Percentiles rank a stretch among this genome's conserved stretches.
Evolutionary conservation across 805 yeast genomes (phyloP).

Genomic region (Yamadazyma sp.): DNA sequence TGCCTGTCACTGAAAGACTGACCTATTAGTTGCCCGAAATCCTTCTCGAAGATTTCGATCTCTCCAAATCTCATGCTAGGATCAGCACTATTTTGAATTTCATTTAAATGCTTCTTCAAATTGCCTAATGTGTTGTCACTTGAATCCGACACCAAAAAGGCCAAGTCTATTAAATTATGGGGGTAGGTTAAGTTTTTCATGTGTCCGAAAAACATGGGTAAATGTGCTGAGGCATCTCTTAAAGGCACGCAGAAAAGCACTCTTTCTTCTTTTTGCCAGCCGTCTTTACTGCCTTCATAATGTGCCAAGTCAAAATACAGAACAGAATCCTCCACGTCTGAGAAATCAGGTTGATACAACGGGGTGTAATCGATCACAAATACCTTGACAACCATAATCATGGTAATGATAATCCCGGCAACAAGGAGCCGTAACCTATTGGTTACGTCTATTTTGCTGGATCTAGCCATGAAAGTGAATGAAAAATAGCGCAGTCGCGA

Average conservation of each 20-base stretch:
- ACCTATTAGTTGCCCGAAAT: constrained; percentile 90
- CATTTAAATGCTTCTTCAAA: constrained; percentile 54
- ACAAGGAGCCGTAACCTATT: constrained; percentile 11
- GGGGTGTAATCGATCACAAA: constrained; percentile 12
- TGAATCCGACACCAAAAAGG: constrained; percentile 88
- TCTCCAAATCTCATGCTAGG: constrained; percentile 68
- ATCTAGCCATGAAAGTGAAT: constrained; percentile 1
- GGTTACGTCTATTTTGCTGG: constrained; percentile 9
- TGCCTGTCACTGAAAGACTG: constrained; percentile 92
- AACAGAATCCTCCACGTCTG: constrained; percentile 35
- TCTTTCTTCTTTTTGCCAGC: constrained; percentile 79
- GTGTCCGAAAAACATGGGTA: constrained; percentile 86
- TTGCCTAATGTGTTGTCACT: constrained; percentile 82
- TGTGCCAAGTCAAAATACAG: constrained; percentile 72
- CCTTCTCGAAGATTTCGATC: constrained; percentile 82
- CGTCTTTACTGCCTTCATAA: constrained; percentile 63
- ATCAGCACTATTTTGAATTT: constrained; percentile 66
- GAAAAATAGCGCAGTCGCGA: no score
- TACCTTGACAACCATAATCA: constrained; percentile 17
- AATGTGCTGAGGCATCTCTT: constrained; percentile 87
- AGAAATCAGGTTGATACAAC: constrained; percentile 35
- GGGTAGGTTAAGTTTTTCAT: constrained; percentile 81
- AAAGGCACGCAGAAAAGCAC: constrained; percentile 85
- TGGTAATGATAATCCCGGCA: constrained; percentile 12
- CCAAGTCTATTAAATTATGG: constrained; percentile 75